Base-by-base conservation (phyloP, 371 early-diverging fungal genomes). In the Mucor irregularis region DNA sequence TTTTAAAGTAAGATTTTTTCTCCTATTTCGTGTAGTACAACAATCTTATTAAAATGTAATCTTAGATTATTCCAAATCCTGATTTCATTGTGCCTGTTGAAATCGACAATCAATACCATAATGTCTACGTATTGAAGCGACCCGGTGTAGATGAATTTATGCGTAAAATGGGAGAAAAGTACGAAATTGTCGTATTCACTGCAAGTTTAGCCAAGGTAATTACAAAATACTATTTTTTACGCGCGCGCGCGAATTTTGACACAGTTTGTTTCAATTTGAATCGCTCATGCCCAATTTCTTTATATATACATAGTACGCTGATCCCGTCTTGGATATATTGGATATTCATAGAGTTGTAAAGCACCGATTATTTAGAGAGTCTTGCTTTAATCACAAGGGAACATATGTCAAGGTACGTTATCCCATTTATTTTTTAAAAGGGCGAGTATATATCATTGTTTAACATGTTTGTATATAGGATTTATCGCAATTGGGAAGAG, bases 101-200 rank as follows among this genome's bases (percentile, higher is more conserved):
- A 59, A 92, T 97, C 53, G 97, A 98, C 66, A 87, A 86, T 53
- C 90, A 90, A 61, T 78, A 87, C 17, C 96, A 98, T 72, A 92
- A 87, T 59, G 96, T 96, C 14, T 96, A 94, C 71, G 98, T 98
- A 19, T 80, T 93, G 56, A 96, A 96, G 71, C 81, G 98, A 56
- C 98, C 98, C 2, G 94, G 95, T 7, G 95, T 97, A 11, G 96
- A 96, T 72, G 85, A 84, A 39, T 98, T 98, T 60, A 73, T 98
- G 85, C 78, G 82, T 54, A 78, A 84, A 58, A 83, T 96, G 82
- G 95, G 93, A 4, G 81, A 90, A 61, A 78, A 85, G 49, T 99
- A 90, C 69, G 97, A 97, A 65, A 80, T 97, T 46, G 95, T 97
- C 4, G 92, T 97, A 24, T 97, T 97, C 64, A 99, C 99, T 4